Evolutionary conservation across 371 early-diverging fungal genomes (phyloP).

Genomic region (Rhizopus delemar): DNA sequence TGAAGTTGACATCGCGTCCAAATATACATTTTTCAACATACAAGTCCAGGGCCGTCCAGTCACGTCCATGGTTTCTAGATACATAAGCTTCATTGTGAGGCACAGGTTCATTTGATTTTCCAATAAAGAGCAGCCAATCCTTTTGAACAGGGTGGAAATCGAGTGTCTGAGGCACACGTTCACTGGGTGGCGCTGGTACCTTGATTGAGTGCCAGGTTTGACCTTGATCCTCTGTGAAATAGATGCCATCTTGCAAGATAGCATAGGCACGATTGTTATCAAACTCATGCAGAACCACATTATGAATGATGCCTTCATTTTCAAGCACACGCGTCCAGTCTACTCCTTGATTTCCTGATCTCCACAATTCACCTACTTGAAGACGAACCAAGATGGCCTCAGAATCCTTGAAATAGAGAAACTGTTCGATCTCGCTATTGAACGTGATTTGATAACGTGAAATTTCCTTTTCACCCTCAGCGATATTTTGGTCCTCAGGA

Average conservation of each 20-base stretch:
- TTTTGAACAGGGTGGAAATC: constrained; percentile 83
- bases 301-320: constrained; percentile 33
- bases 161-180: constrained; percentile 53
- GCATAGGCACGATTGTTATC: constrained; percentile 63
- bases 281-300: constrained; percentile 57
- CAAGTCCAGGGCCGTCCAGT: constrained; percentile 76
- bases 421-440: constrained; percentile 52
- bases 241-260: constrained; percentile 58
- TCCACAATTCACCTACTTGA: constrained; percentile 61
- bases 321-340: constrained; percentile 58
- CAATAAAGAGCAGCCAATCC: constrained; percentile 83
- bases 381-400: constrained; percentile 59
- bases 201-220: constrained; percentile 56
- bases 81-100: constrained; percentile 71
- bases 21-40: constrained; percentile 89
- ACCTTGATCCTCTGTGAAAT: constrained; percentile 72
- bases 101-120: constrained; percentile 41
- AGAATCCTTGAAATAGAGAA: constrained; percentile 58
- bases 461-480: constrained; percentile 34
- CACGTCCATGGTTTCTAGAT: constrained; percentile 70
- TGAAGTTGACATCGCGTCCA: constrained; percentile 68
- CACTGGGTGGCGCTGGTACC: constrained; percentile 68
- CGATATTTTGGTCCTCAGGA: not conserved
- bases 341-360: constrained; percentile 65
- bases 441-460: constrained; percentile 42